Percentiles rank a stretch among this genome's conserved stretches.
phyloP scores from a whole-genome alignment of 768 basidiomycete genomes.

The Paxillus involutus region DNA sequence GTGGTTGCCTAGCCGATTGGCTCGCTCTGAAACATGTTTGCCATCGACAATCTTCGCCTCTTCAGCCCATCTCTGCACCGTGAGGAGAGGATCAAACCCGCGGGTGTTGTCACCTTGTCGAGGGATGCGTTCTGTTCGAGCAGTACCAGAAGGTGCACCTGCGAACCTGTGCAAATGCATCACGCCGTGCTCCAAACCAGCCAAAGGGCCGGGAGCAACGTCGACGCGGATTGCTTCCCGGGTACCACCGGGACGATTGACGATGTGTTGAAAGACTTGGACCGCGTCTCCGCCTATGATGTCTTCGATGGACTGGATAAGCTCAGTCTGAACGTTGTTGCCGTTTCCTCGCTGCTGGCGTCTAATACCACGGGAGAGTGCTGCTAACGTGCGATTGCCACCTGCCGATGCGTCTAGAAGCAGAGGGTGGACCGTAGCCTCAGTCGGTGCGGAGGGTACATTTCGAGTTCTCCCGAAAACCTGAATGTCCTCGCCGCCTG shows the following conservation, averaged over 20 bases:
- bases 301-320: conserved; percentile 77
- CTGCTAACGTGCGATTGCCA: conserved; percentile 43
- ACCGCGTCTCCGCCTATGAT: conserved; percentile 80
- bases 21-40: conserved; percentile 66
- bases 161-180: conserved; percentile 48
- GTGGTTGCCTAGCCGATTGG: conserved; percentile 68
- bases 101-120: conserved; percentile 42
- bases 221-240: conserved; percentile 77
- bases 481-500: conserved; percentile 54
- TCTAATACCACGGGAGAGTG: conserved; percentile 49
- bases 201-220: conserved; percentile 63
- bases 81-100: conserved; percentile 77
- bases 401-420: conserved; percentile 61
- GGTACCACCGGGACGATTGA: conserved; percentile 56
- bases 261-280: conserved; percentile 82
- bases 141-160: conserved; percentile 50
- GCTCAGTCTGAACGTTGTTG: conserved; percentile 47
- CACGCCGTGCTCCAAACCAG: conserved; percentile 57
- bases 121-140: conserved; percentile 59
- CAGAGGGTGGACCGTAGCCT: conserved; percentile 80
- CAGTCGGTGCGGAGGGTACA: conserved; percentile 50
- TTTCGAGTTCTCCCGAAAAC: conserved; percentile 66
- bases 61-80: conserved; percentile 86
- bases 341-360: conserved; percentile 57
- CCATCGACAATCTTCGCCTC: conserved; percentile 83